Conservation (phyloP, 2,329 filamentous ascomycete genomes). For the Aspergillus bombycis region DNA sequence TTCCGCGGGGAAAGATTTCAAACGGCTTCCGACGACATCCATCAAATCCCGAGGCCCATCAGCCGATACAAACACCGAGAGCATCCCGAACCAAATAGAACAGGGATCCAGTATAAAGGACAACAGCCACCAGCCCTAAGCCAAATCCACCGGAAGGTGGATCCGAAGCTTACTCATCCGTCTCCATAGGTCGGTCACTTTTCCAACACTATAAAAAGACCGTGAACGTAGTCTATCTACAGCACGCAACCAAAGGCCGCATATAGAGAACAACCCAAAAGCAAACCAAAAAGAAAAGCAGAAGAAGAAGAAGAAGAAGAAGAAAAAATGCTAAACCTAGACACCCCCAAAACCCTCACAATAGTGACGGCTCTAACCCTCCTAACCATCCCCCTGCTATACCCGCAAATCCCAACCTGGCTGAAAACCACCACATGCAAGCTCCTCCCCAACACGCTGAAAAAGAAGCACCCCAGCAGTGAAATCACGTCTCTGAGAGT, state of each 20-base stretch:
- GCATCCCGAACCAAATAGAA: background rate
- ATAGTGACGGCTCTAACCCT: background rate
- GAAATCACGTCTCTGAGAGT: conserved; percentile 52
- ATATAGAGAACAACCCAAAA: background rate
- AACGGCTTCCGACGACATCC: background rate
- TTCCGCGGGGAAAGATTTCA: background rate
- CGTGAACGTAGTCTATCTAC: too few relatives aligned
- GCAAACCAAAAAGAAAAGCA: background rate
- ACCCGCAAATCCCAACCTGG: conserved; percentile 20
- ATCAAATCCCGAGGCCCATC: background rate
- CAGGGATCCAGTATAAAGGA: background rate
- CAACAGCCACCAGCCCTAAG: background rate
- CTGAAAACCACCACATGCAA: conserved; percentile 10
- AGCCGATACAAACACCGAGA: background rate
- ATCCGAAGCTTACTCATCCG: background rate
- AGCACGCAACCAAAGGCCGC: background rate
- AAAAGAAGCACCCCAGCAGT: conserved; percentile 22
- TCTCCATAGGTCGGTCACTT: background rate
- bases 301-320: background rate
- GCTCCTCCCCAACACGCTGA: conserved; percentile 9
- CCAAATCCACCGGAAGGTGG: background rate
- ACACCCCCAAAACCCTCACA: background rate
- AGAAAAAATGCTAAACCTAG: background rate
- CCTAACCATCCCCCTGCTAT: conserved; percentile 15
- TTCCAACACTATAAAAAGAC: background rate